Evolutionary conservation across 1,139 yeast genomes (phyloP), one percentile per base, ranked within the genome.

Genomic region (Saccharomyces hybrid): DNA sequence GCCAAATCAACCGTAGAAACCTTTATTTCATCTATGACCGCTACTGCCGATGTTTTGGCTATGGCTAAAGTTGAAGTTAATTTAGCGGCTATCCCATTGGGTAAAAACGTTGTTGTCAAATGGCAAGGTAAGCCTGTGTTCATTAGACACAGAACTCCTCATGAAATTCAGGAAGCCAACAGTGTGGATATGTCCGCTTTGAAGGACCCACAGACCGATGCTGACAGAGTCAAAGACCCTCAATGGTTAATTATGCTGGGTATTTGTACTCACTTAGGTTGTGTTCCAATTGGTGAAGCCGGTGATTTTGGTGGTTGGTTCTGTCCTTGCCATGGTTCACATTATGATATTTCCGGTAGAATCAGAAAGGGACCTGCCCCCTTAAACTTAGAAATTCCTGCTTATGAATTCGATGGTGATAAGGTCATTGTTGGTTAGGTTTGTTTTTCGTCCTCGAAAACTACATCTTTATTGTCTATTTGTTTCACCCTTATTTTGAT

Each of bases 321-420:
- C 93, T 95, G 99, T 78, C 99, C 99, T 64, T 95, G 99, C 80
- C 99, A 95, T 81, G 99, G 99, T 83, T 93, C 99, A 73, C 99
- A 95, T 77, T 95, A 95, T 78, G 99, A 95, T 79, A 95, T 95
- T 78, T 86, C 98, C 61, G 99, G 99, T 75, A 93, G 99, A 85
- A 93, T 95, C 74, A 89, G 99, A 85, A 93, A 85, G 80, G 99
- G 99, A 67, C 99, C 99, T 69, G 99, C 99, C 73, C 99, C 99
- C 72, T 83, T 90, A 76, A 93, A 93, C 82, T 83, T 95, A 80
- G 99, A 93, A 80, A 82, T 95, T 67, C 99, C 99, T 68, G 80
- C 82, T 66, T 95, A 95, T 73, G 89, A 84, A 67, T 88, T 95
- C 73, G 88, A 82, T 56, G 88, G 83, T 70, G 68, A 88, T 64